phyloP scores from a whole-genome alignment of 192 early-diverging fungal species.

The Coemansia sp. region DNA sequence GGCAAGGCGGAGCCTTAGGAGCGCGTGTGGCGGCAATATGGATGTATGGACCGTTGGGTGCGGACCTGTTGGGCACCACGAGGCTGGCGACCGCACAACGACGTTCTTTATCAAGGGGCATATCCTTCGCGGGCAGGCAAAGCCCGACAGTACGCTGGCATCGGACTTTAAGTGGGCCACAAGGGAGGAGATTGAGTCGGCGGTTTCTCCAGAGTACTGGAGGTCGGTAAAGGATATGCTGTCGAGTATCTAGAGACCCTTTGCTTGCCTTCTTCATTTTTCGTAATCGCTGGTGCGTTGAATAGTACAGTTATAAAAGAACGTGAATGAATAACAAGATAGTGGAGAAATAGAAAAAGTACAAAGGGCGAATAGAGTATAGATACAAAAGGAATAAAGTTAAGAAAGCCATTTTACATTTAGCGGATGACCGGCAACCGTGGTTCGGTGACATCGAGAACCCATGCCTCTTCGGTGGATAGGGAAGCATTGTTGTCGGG shows the following conservation, averaged over 20 bases:
- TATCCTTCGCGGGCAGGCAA: slow-evolving; percentile 73
- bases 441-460: slow-evolving; percentile 13
- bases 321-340: background rate
- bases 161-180: slow-evolving; percentile 52
- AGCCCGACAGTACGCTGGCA: slow-evolving; percentile 10
- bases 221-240: slow-evolving; percentile 43
- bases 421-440: background rate
- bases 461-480: slow-evolving; percentile 5
- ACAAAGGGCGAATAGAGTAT: background rate
- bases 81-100: slow-evolving; percentile 42
- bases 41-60: slow-evolving; percentile 86
- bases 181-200: slow-evolving; percentile 39
- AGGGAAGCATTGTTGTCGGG: background rate
- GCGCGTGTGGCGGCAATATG: slow-evolving; percentile 72
- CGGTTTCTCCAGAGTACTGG: slow-evolving; percentile 49
- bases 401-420: background rate
- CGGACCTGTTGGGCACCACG: slow-evolving; percentile 74
- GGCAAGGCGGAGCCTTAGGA: slow-evolving; percentile 68
- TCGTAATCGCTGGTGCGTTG: no score
- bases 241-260: slow-evolving; percentile 27
- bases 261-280: no score
- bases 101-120: slow-evolving; percentile 87
- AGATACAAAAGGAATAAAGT: background rate
- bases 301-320: background rate
- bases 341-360: background rate